Evolutionary conservation across 495 filamentous ascomycete genomes (phyloP), one percentile per base, ranked within the genome.

Genomic region (Collariella sp.): DNA sequence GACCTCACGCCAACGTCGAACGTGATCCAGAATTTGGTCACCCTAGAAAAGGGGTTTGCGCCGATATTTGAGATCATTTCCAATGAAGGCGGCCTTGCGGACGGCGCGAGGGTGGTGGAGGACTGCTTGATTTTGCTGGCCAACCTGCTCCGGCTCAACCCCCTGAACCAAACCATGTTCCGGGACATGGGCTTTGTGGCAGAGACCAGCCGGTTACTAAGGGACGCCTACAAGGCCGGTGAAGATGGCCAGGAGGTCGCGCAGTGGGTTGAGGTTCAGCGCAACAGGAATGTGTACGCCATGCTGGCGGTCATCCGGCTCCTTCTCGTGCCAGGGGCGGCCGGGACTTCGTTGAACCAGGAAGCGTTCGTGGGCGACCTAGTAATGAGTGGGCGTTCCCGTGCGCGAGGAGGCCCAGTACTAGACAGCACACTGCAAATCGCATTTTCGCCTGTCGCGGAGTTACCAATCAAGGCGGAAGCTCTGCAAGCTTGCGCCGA

Each of bases 81-180:
- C 53, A 70, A 76, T 0, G 93, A 98, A 67, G 93, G 94, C 1
- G 83, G 83, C 10, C 70, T 98, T 50, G 83, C 78, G 7, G 82
- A 89, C 59, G 94, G 94, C 18, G 90, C 88, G n/a, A 87, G 91
- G 47, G 80, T 88, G 23, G 86, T 95, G 13, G 91, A 95, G 68
- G 91, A 98, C 68, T 96, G 93, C 59, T 76, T 98, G n/a, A 88
- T 91, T 35, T 75, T 98, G 47, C 77, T 97, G 16, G 89, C 89
- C 29, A 96, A 96, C 64, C 79, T 98, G 19, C 74, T 97, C n/a
- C 81, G 84, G 40, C 78, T 90, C 55, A 97, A 96, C 65, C 74
- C 83, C 20, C 88, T 91, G 20, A 98, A 97, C 64, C 94, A 97
- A 68, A 91, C 88, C 33, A 85, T 89, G 58, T 96, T 98, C 64